Base-by-base conservation (phyloP, 1,284 basidiomycete species). In the Tilletia caries region DNA sequence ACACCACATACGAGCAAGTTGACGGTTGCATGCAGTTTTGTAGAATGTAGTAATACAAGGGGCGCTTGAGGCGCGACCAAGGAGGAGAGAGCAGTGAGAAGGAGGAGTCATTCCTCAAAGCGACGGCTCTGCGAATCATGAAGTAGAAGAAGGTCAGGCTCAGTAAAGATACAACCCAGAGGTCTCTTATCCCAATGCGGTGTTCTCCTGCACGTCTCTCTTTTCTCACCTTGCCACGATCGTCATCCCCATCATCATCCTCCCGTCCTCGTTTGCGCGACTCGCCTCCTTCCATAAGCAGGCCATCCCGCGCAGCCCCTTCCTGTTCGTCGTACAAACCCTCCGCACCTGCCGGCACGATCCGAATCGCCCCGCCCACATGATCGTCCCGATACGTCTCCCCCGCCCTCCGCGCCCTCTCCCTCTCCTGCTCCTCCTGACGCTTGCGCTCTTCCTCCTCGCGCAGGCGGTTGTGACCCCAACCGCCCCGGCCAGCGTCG, bases 401-500 rank as follows among this genome's bases (percentile, higher is more conserved):
- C 18, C 50, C 48, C 2, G 29, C 50, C 32, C 50, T 58, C 32
- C 52, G n/a, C 37, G 33, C 50, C 18, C 46, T 25, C 34, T 67
- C 64, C 37, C n/a, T 12, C 3, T 54, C 34, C 15, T 44, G 92
- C 73, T 91, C 88, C 79, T 92, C 91, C 68, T 87, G 82, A 70
- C 87, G 86, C 81, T 92, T 91, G 13, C 91, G 91, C 76, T 94
- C 91, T 23, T 90, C 92, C 73, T 82, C 86, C 80, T 84, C 86
- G 43, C 86, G 81, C 46, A 81, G 44, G 23, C 76, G 67, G 48
- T 76, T 76, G 75, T 88, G 87, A 70, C 95, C 96, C 95, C 95
- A 98, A 15, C 96, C 96, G 60, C 85, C 95, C 52, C 84, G 76
- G 4, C 84, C 83, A 15, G 93, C 91, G 83, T 98, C 95, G 83